Conservation (phyloP, 768 basidiomycete species). For the Austroboletus festivus region DNA sequence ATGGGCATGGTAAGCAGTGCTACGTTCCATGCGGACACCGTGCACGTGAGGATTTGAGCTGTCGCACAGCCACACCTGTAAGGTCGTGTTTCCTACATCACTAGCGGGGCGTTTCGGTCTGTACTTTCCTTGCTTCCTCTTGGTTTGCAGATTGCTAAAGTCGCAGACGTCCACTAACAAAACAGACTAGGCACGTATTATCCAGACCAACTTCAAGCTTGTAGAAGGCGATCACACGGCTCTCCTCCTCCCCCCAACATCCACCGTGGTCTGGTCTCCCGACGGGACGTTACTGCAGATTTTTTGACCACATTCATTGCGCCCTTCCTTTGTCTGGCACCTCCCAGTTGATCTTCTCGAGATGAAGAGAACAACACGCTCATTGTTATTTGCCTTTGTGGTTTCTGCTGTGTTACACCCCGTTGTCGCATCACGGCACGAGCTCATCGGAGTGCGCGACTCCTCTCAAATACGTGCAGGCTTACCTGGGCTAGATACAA, state of each 20-base stretch:
- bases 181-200: background rate
- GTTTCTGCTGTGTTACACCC: slow-evolving; percentile 28
- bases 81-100: slow-evolving; percentile 19
- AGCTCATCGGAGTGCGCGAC: slow-evolving; percentile 13
- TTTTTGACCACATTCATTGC: slow-evolving; percentile 26
- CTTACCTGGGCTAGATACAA: background rate
- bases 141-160: slow-evolving; percentile 1
- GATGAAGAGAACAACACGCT: slow-evolving; percentile 22
- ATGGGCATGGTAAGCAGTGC: no score
- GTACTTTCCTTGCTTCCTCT: slow-evolving; percentile 4
- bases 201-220: background rate
- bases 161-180: background rate
- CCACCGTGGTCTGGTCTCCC: slow-evolving; percentile 10
- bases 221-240: slow-evolving; percentile 1
- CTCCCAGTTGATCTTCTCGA: slow-evolving; percentile 13
- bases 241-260: no score
- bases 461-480: slow-evolving; percentile 20
- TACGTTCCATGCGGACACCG: background rate
- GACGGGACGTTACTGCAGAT: slow-evolving; percentile 21
- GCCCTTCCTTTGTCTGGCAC: slow-evolving; percentile 3
- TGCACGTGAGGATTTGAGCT: slow-evolving; percentile 21
- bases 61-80: slow-evolving; percentile 18
- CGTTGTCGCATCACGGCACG: slow-evolving; percentile 20
- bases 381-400: slow-evolving; percentile 28
- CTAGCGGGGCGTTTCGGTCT: slow-evolving; percentile 6